Conservation (phyloP, 1,284 basidiomycete species). For the Meira nashicola region DNA sequence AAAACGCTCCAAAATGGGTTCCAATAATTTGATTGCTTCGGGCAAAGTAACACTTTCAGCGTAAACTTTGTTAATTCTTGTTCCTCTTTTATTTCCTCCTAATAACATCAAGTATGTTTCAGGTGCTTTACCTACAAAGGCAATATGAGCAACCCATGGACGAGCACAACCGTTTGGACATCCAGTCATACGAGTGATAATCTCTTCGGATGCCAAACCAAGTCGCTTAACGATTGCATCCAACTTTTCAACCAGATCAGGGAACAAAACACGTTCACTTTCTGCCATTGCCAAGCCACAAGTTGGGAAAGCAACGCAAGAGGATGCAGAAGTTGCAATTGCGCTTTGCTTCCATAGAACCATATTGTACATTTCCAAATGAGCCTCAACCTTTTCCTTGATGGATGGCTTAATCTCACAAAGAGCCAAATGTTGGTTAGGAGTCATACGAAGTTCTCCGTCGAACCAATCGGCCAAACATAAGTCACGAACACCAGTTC, state of each 20-base stretch:
- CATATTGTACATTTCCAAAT: constrained; percentile 81
- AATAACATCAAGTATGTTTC: constrained; percentile 91
- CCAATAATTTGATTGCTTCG: constrained; percentile 83
- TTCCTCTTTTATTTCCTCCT: constrained; percentile 88
- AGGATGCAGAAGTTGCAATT: constrained; percentile 61
- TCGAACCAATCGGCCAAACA: constrained; percentile 61
- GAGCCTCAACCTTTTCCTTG: constrained; percentile 69
- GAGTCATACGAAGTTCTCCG: constrained; percentile 73
- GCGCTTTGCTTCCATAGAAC: constrained; percentile 80
- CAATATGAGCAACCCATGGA: constrained; percentile 91
- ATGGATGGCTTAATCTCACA: constrained; percentile 66
- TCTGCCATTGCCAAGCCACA: constrained; percentile 91
- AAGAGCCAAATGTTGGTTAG: constrained; percentile 91
- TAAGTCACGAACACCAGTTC: constrained; percentile 85
- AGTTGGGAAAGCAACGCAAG: constrained; percentile 97
- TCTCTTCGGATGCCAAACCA: constrained; percentile 84
- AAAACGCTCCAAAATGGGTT: constrained; percentile 88
- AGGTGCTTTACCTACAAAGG: constrained; percentile 93
- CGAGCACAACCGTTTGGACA: constrained; percentile 56
- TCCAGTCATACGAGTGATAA: constrained; percentile 85
- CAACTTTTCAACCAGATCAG: constrained; percentile 86
- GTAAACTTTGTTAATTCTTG: constrained; percentile 89
- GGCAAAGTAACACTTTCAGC: constrained; percentile 83
- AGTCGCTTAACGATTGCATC: constrained; percentile 90
- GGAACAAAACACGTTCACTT: constrained; percentile 82